Evolutionary conservation across 768 basidiomycete genomes (phyloP), one percentile per base, ranked within the genome.

Genomic region (Amyloporia xantha): DNA sequence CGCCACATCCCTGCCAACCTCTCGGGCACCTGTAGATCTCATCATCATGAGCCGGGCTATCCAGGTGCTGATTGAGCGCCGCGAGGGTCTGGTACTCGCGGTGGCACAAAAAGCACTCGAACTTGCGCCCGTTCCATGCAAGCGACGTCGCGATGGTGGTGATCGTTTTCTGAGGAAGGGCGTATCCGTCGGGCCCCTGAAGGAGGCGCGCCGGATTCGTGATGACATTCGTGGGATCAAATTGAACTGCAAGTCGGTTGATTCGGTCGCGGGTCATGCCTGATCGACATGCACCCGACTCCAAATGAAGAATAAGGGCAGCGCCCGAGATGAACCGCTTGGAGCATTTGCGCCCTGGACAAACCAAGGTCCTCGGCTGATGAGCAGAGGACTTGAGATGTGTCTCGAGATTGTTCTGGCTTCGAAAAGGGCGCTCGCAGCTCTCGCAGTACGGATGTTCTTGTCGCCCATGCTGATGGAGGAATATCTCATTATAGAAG

Each of bases 31-130:
- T 55, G 56, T 81, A 85, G 2, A 73, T 67, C 59, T 68, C 71
- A 1, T 73, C 68, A 53, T 73, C 62, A 58, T 86, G 85, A 2
- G 58, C 66, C 2, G 85, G 80, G 62, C 84, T 85, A 43, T 71
- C 68, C 38, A 86, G 69, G 57, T 87, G 86, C 52, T 74, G 68
- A 56, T 87, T 83, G 43, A 87, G 70, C 5, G 62, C 66, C 0
- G 13, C 10, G 11, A 84, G 71, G 0, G 66, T 56, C 43, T 55
- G 24, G 55, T 73, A 81, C 11, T 43, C 54, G 19, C 45, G 49
- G 59, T 78, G 72, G 60, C 85, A 86, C 21, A 87, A 62, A 58
- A 78, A 77, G 62, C 84, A 87, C 62, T 87, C 82, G 60, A 71
- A 87, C 4, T 54, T 66, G 4, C 0, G 4, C 0, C 68, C 68